Percentiles rank a stretch among this genome's conserved stretches.
Conservation (phyloP, 352 stramenopile genomes). For the Phytophthora pisi region DNA sequence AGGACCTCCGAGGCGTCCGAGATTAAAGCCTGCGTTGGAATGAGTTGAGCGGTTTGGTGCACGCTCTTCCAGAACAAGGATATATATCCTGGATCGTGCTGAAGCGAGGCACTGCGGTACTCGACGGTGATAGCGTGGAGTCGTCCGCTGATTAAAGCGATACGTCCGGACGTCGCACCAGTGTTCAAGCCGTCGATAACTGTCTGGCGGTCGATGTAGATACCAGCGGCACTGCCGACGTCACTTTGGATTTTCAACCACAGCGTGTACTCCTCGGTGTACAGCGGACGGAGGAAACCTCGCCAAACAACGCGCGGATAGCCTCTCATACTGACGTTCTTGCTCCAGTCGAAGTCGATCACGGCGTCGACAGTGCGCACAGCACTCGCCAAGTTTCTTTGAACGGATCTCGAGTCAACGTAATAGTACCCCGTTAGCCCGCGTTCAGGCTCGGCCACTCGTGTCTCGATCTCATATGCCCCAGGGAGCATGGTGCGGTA, state of each 20-base stretch:
- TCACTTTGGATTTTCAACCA: slow-evolving; percentile 31
- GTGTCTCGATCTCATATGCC: slow-evolving; percentile 54
- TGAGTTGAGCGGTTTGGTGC: slow-evolving; percentile 17
- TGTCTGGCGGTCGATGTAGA: slow-evolving; percentile 44
- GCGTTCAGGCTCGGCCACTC: slow-evolving; percentile 32
- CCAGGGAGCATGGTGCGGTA: slow-evolving; percentile 41
- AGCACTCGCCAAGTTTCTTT: slow-evolving; percentile 23
- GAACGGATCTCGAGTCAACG: slow-evolving; percentile 22
- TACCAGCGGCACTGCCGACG: slow-evolving; percentile 15
- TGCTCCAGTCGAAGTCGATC: slow-evolving; percentile 52
- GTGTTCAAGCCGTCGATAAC: slow-evolving; percentile 51
- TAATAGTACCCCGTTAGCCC: slow-evolving; percentile 53
- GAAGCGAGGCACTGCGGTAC: slow-evolving; percentile 38
- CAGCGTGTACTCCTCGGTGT: slow-evolving; percentile 49
- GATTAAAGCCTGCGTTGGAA: slow-evolving; percentile 24
- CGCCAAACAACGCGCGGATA: slow-evolving; percentile 53
- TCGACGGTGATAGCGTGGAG: slow-evolving; percentile 56
- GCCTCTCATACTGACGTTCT: slow-evolving; percentile 41
- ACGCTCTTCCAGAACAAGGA: slow-evolving; percentile 29
- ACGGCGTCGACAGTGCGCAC: slow-evolving; percentile 36
- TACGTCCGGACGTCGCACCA: slow-evolving; percentile 9
- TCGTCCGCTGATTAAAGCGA: slow-evolving; percentile 33
- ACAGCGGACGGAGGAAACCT: slow-evolving; percentile 50
- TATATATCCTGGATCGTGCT: slow-evolving; percentile 20
- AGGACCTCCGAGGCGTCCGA: slow-evolving; percentile 29